Conservation (phyloP, 208 protist species). For the Leishmania turanica region DNA sequence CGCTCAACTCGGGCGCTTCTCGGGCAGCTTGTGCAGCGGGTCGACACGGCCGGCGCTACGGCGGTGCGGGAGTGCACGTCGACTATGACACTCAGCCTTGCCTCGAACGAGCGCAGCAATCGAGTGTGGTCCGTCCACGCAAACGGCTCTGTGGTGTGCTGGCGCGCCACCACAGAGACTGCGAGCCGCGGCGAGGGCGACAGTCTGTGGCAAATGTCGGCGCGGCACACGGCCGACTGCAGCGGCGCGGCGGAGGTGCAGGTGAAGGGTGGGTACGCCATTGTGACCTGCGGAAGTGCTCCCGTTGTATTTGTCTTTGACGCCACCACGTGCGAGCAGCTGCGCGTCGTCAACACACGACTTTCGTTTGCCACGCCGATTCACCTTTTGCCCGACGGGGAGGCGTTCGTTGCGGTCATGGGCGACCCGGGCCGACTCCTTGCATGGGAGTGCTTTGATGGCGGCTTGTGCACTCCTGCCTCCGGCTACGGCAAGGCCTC, state of each 20-base stretch:
- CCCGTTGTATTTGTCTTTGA: constrained; percentile 71
- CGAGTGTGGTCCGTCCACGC: constrained; percentile 77
- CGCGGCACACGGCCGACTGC: constrained; percentile 51
- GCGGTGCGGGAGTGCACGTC: constrained; percentile 10
- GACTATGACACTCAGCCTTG: constrained; percentile 51
- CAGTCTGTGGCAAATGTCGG: constrained; percentile 60
- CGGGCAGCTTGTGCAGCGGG: constrained; percentile 34
- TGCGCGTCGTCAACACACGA: constrained; percentile 51
- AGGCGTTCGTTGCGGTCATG: constrained; percentile 61
- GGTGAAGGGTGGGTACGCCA: constrained; percentile 37
- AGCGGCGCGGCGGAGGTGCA: constrained; percentile 53
- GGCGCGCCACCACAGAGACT: constrained; percentile 50
- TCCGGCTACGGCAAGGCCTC: constrained; percentile 42
- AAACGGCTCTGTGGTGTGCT: constrained; percentile 63
- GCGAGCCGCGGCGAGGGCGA: not conserved
- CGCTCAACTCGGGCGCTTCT: constrained; percentile 7
- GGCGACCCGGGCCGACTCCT: constrained; percentile 28
- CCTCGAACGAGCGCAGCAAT: constrained; percentile 52
- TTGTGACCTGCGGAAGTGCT: constrained; percentile 59
- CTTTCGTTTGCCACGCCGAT: constrained; percentile 40
- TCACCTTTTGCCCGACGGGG: constrained; percentile 65
- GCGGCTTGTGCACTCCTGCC: constrained; percentile 50
- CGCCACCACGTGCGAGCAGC: constrained; percentile 43
- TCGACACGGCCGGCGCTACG: constrained; percentile 26
- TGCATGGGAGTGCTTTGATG: constrained; percentile 74